phyloP scores from a whole-genome alignment of 257 asterid species.

The Forsythia suspensa region DNA sequence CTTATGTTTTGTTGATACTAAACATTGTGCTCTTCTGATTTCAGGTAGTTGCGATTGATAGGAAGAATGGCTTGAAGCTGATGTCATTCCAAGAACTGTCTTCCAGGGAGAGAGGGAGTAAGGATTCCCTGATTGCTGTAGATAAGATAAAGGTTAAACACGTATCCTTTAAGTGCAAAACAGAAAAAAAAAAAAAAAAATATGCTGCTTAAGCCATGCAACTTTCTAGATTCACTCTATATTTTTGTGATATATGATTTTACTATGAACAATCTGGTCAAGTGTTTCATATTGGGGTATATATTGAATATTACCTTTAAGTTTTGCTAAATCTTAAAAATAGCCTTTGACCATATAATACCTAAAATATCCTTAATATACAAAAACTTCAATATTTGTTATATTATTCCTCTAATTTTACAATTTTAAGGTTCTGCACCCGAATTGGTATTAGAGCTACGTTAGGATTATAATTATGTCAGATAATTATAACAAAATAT shows the following conservation, averaged over 20 bases:
- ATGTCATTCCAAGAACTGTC: conserved; percentile 94
- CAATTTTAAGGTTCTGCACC: too few species aligned
- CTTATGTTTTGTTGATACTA: conserved; percentile 15
- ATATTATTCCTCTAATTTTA: too few species aligned
- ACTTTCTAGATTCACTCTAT: neutral
- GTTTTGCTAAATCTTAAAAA: too few species aligned
- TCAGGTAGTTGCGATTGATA: conserved; percentile 88
- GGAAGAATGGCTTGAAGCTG: conserved; percentile 65
- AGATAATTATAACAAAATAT: too few species aligned
- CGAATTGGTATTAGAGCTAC: too few species aligned
- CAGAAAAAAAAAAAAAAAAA: conserved; percentile 7
- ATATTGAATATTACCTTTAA: too few species aligned
- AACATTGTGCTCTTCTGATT: conserved; percentile 20
- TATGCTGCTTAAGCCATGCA: conserved; percentile 8
- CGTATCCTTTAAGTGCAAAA: conserved; percentile 16
- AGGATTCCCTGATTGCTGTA: conserved; percentile 60
- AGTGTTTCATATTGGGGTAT: neutral
- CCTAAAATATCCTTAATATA: too few species aligned
- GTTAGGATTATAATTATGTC: too few species aligned
- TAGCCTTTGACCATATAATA: too few species aligned
- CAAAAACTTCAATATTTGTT: too few species aligned
- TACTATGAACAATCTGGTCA: neutral
- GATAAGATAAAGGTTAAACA: conserved; percentile 74
- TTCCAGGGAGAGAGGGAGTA: conserved; percentile 91
- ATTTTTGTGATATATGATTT: neutral